Percentiles rank a stretch among this genome's conserved stretches.
These are phyloP conservation scores for Hymenochaete sp. DNA, from an alignment of 1,284 basidiomycete genomes.

Conservation along the genomic window DNA sequence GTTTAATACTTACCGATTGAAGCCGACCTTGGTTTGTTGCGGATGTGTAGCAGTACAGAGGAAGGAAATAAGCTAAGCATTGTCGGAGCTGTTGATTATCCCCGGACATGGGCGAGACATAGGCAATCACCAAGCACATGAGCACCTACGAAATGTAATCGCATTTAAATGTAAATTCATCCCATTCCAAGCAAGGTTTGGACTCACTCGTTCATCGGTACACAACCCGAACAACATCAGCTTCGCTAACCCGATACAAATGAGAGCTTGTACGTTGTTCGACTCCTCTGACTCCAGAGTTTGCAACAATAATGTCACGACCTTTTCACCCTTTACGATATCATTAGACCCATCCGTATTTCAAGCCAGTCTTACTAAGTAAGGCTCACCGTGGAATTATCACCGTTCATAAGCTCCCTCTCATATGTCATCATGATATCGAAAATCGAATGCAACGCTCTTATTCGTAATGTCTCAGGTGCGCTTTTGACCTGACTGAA, in stretches of 20 bases:
- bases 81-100: slow-evolving; percentile 16
- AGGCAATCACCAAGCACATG: slow-evolving; percentile 15
- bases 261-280: slow-evolving; percentile 67
- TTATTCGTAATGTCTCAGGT: slow-evolving; percentile 70
- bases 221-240: slow-evolving; percentile 82
- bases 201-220: slow-evolving; percentile 60
- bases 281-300: slow-evolving; percentile 70
- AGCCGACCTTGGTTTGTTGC: slow-evolving; percentile 11
- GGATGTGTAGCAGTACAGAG: slow-evolving; percentile 15
- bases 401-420: slow-evolving; percentile 48
- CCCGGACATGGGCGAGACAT: slow-evolving; percentile 15
- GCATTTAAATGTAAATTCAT: neutral
- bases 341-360: neutral
- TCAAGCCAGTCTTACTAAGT: neutral
- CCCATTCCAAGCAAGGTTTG: neutral
- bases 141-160: slow-evolving; percentile 7
- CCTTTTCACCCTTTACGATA: slow-evolving; percentile 47
- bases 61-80: slow-evolving; percentile 18
- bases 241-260: slow-evolving; percentile 84
- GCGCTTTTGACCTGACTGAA: slow-evolving; percentile 76
- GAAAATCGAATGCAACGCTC: slow-evolving; percentile 82
- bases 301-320: slow-evolving; percentile 68
- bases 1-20: slow-evolving; percentile 13
- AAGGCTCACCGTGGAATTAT: neutral
- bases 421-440: slow-evolving; percentile 91